Evolutionary conservation across 108 stramenopile species (phyloP), one percentile per base, ranked within the genome.

Genomic region (Pseudonitzschia pungens): DNA sequence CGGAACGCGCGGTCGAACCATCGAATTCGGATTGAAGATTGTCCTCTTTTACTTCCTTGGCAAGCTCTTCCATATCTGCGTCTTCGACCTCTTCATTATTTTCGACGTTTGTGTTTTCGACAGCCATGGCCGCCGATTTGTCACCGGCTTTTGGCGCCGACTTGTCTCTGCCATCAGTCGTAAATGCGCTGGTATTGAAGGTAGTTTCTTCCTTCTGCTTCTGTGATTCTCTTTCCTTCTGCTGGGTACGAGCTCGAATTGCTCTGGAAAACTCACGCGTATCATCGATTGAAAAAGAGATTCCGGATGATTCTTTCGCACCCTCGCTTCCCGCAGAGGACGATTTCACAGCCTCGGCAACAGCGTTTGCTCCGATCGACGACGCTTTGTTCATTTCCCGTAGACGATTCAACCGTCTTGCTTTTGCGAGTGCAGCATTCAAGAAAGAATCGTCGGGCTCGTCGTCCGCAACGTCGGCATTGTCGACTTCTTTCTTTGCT

Each of bases 401-500:
- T 27, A 96, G 79, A 32, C 86, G 75, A 63, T 87, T 80, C 73
- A 96, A 73, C 10, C 95, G 77, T 48, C 92, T 83, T 21, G 95
- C 95, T 80, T 96, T 96, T 42, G 90, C 91, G 28, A 96, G 65
- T 8, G 95, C 95, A 21, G 92, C 95, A 69, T 91, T 92, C 59
- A 96, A 68, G 70, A 91, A 92, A 15, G 88, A 87, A 71, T 96
- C 95, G 62, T 93, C 95, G 18, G 86, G 89, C 29, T 84, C 95
- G 8, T 82, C 89, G 20, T 90, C 89, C 26, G 28, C 21, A 4
- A 62, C 55, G 26, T 48, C 69, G 18, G 15, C 33, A 11, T 62
- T 33, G 2, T 43, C 8, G 29, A 0, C 24, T 53, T 22, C 53
- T 55, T 77, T 65, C 15, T 53, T 55, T 16, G 58, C 67, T 55